A percentile compares a stretch with the other conserved stretches of the same genome.
Evolutionary conservation across 1,284 basidiomycete species (phyloP).

Genomic region (Salmacisia buchloeana): DNA sequence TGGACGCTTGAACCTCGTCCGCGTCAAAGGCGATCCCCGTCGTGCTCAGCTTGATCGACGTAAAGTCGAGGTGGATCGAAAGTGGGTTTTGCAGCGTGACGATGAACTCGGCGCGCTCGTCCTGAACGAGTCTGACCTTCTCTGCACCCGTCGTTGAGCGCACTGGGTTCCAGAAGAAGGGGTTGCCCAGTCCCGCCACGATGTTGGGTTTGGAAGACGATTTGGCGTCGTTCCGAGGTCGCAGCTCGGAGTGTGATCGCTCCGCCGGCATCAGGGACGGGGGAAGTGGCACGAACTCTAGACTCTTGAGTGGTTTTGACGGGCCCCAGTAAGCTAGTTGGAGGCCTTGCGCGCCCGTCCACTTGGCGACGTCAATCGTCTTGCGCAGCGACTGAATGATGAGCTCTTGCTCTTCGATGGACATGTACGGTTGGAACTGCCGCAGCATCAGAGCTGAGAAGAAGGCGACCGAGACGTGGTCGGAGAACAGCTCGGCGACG

Average conservation of each 20-base stretch:
- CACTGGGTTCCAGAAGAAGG: conserved; percentile 31
- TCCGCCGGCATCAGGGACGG: conserved; percentile 67
- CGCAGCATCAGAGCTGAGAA: conserved; percentile 30
- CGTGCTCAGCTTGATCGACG: conserved; percentile 72
- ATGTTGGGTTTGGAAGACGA: conserved; percentile 5
- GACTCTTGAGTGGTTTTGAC: conserved; percentile 64
- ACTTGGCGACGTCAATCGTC: conserved; percentile 23
- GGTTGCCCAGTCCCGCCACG: conserved; percentile 20
- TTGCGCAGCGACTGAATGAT: conserved; percentile 27
- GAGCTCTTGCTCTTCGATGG: conserved; percentile 44
- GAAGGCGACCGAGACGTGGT: conserved; percentile 54
- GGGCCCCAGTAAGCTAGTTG: conserved; percentile 51
- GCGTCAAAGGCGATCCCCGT: conserved; percentile 71
- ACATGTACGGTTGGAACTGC: conserved; percentile 22
- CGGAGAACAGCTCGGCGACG: conserved; percentile 83
- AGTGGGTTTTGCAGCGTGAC: conserved; percentile 85
- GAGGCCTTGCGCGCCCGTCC: conserved; percentile 30
- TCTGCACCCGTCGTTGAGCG: conserved; percentile 6
- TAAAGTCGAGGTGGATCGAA: conserved; percentile 79
- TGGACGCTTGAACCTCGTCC: conserved; percentile 57
- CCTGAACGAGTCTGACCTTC: conserved; percentile 65
- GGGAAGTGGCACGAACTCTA: conserved; percentile 72
- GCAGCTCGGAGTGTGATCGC: conserved; percentile 53
- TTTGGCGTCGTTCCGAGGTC: background rate
- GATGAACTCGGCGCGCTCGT: conserved; percentile 73